Percentiles rank a stretch among this genome's conserved stretches.
phyloP scores from a whole-genome alignment of 306 rosid species.

The Psophocarpus tetragonolobus region DNA sequence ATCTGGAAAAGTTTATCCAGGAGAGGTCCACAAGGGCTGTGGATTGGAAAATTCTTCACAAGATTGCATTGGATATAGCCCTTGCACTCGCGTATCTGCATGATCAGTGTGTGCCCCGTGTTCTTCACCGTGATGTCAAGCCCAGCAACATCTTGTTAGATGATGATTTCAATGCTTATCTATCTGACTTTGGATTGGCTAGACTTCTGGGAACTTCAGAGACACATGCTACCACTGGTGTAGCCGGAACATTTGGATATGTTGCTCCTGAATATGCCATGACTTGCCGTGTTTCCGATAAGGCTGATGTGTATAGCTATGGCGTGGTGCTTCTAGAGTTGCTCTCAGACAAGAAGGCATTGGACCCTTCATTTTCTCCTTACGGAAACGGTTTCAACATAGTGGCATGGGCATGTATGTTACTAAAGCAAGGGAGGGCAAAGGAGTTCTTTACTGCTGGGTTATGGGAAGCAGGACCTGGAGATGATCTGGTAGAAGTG shows the following conservation, averaged over 20 bases:
- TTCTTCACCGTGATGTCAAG: conserved; percentile 92
- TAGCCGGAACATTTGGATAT: conserved; percentile 94
- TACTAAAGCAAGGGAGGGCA: conserved; percentile 81
- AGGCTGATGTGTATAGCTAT: conserved; percentile 93
- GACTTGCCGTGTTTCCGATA: conserved; percentile 97
- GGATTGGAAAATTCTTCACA: conserved; percentile 92
- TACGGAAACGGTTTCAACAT: conserved; percentile 94
- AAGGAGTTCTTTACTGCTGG: conserved; percentile 85
- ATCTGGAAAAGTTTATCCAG: conserved; percentile 85
- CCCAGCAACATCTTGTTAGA: conserved; percentile 94
- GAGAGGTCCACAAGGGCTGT: conserved; percentile 88
- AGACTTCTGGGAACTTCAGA: conserved; percentile 93
- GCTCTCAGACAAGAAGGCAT: conserved; percentile 88
- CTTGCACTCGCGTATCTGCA: conserved; percentile 91
- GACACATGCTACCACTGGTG: conserved; percentile 97
- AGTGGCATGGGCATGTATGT: conserved; percentile 90
- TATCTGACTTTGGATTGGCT: conserved; percentile 95
- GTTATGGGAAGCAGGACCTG: conserved; percentile 85
- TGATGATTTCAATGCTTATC: conserved; percentile 79
- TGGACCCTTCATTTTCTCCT: conserved; percentile 87
- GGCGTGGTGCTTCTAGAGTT: conserved; percentile 97
- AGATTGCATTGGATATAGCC: conserved; percentile 90
- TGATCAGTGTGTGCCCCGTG: conserved; percentile 90
- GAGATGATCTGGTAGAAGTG: conserved; percentile 82
- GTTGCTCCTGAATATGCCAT: conserved; percentile 97